Conservation (phyloP, 2,329 filamentous ascomycete genomes). For the Aurifilum marmelostoma region DNA sequence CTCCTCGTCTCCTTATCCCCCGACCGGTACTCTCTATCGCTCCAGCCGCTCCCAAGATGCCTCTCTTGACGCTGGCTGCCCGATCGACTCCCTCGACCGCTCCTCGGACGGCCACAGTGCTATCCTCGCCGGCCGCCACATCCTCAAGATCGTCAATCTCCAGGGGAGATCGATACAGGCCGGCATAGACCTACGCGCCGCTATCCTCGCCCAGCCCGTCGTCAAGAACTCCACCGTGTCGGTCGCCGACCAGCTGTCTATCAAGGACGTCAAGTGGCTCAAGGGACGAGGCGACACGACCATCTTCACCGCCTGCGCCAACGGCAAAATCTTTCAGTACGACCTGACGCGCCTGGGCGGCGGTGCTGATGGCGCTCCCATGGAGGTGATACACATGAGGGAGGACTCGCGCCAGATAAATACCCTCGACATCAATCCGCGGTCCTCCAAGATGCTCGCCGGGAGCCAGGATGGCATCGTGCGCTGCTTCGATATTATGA, state of each 20-base stretch:
- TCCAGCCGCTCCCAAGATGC: constrained; percentile 60
- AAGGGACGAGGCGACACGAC: constrained; percentile 50
- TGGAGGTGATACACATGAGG: constrained; percentile 60
- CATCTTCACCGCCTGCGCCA: constrained; percentile 66
- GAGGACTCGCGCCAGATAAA: constrained; percentile 68
- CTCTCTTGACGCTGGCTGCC: constrained; percentile 53
- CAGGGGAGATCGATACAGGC: constrained; percentile 59
- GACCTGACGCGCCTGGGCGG: constrained; percentile 57
- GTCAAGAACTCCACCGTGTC: constrained; percentile 46
- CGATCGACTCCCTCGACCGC: constrained; percentile 61
- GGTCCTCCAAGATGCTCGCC: constrained; percentile 60
- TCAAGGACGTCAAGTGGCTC: constrained; percentile 64
- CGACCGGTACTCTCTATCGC: constrained; percentile 49
- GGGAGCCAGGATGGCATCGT: constrained; percentile 68
- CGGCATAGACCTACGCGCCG: constrained; percentile 60
- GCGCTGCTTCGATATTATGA: constrained; percentile 62
- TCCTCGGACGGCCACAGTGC: constrained; percentile 60
- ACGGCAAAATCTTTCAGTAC: constrained; percentile 67
- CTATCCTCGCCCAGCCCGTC: constrained; percentile 55
- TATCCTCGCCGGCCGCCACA: constrained; percentile 61
- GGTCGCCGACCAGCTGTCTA: constrained; percentile 61
- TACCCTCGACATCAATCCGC: constrained; percentile 64
- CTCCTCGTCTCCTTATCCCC: constrained; percentile 47
- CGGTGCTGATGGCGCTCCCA: constrained; percentile 44
- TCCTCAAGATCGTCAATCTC: constrained; percentile 63